phyloP scores from a whole-genome alignment of 139 green algal species.

The Gonium pectorale region DNA sequence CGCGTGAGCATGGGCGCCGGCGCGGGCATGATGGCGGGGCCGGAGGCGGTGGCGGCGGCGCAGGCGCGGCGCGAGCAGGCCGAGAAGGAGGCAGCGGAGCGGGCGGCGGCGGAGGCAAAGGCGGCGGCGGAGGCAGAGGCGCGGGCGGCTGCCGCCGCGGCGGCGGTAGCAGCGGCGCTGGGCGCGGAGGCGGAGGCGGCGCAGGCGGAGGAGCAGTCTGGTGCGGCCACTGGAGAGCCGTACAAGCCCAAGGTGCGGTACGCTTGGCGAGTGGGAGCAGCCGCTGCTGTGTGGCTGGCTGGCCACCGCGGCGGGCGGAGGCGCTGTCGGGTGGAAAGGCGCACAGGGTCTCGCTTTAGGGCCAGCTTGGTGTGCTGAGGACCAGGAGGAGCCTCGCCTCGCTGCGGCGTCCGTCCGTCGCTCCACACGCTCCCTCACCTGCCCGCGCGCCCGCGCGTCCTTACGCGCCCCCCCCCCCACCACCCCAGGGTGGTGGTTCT shows the following conservation, averaged over 20 bases:
- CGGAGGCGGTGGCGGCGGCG: constrained; percentile 17
- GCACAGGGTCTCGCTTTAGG: no score
- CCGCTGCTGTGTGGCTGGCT: neutral
- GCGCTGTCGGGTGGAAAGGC: no score
- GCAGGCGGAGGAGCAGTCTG: no score
- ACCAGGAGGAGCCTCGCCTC: no score
- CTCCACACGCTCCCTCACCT: neutral
- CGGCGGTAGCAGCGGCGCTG: neutral
- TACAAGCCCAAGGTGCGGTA: constrained; percentile 66
- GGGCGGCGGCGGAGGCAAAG: neutral
- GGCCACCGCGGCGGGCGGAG: no score
- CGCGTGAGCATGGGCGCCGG: neutral
- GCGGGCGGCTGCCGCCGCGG: neutral
- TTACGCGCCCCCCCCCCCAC: no score
- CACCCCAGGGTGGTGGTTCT: no score
- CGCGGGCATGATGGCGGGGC: constrained; percentile 17
- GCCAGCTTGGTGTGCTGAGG: no score
- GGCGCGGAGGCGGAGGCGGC: neutral
- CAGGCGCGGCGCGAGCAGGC: neutral
- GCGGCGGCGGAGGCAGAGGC: neutral
- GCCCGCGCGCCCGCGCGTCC: no score
- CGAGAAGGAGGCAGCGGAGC: neutral
- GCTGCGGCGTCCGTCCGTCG: neutral
- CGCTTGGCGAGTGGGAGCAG: neutral
- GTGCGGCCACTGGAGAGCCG: constrained; percentile 39